Base-by-base conservation (phyloP, 768 basidiomycete genomes). In the Pleurotus djamor region DNA sequence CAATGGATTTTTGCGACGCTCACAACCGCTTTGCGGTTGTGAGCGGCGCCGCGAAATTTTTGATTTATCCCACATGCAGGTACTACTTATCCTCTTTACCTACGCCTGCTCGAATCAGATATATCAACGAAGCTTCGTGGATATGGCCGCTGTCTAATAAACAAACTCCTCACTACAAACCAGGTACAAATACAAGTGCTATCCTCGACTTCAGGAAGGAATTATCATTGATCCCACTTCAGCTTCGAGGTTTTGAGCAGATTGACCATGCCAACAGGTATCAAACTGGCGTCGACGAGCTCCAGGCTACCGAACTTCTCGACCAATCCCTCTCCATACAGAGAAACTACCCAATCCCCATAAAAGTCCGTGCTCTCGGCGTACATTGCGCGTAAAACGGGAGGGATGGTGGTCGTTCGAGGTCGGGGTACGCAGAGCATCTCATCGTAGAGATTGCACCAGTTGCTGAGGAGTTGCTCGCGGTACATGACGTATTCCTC, bases 231-330 rank as follows among this genome's bases (percentile, higher is more conserved):
- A 49, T 73, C 74, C 66, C 71, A 63, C 59, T 69, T 67, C 48
- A 73, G 69, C 60, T 68, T 68, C 52, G 73, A 71, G 3, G 65
- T 66, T 62, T 68, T 74, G 67, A 74, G 77, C 47, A 76, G 59
- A 50, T 75, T 67, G 28, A 77, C 71, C 71, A 79, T 73, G n/a
- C 74, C 75, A 28, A 76, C 68, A 38, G 76, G 78, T 57, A 79
- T 76, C 62, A 76, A 58, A 35, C 66, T 70, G 4, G 74, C 65
- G 63, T 80, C 76, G 6, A 80, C 76, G 12, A 72, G 68, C 21
- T 76, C 72, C 59, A 77, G 60, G 33, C 72, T 67, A 1, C 77
- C 77, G 65, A 76, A 80, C 51, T 70, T 74, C 60, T 66, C 67
- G 43, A 75, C 66, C 13, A 79, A 65, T 45, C 76, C 75, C 47